phyloP scores from a whole-genome alignment of 2,329 filamentous ascomycete species.

The Lasiodiplodia sp. region DNA sequence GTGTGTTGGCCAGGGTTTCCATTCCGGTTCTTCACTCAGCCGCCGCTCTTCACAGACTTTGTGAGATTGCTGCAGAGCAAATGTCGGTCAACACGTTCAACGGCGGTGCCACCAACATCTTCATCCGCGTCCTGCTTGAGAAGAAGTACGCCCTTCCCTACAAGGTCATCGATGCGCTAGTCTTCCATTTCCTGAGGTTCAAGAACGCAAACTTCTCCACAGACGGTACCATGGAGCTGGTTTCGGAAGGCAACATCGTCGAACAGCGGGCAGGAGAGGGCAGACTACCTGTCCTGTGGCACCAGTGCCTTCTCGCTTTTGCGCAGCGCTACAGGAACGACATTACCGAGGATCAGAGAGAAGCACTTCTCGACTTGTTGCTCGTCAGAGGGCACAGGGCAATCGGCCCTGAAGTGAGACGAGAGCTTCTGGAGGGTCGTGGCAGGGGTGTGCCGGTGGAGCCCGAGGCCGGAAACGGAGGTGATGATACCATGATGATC shows the following conservation, averaged over 20 bases:
- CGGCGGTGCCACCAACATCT: conserved; percentile 91
- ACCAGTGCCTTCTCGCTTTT: conserved; percentile 91
- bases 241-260: conserved; percentile 35
- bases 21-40: conserved; percentile 93
- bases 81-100: conserved; percentile 83
- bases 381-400: conserved; percentile 83
- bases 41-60: conserved; percentile 87
- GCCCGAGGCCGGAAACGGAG: conserved; percentile 67
- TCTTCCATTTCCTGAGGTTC: conserved; percentile 96
- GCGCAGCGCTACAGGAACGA: conserved; percentile 95
- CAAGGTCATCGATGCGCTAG: conserved; percentile 91
- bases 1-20: conserved; percentile 82
- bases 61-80: conserved; percentile 92
- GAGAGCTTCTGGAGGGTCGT: conserved; percentile 86
- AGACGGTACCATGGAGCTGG: conserved; percentile 41
- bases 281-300: conserved; percentile 92
- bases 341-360: conserved; percentile 92
- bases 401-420: conserved; percentile 89
- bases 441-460: conserved; percentile 79
- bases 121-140: conserved; percentile 90
- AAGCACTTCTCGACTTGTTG: conserved; percentile 87
- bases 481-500: conserved; percentile 92
- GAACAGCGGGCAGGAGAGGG: conserved; percentile 55
- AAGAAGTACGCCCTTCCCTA: conserved; percentile 97
- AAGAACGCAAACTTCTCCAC: conserved; percentile 70